Evolutionary conservation across 2,329 filamentous ascomycete species (phyloP), one percentile per base, ranked within the genome.

Genomic region (Epichloe gansuensis): DNA sequence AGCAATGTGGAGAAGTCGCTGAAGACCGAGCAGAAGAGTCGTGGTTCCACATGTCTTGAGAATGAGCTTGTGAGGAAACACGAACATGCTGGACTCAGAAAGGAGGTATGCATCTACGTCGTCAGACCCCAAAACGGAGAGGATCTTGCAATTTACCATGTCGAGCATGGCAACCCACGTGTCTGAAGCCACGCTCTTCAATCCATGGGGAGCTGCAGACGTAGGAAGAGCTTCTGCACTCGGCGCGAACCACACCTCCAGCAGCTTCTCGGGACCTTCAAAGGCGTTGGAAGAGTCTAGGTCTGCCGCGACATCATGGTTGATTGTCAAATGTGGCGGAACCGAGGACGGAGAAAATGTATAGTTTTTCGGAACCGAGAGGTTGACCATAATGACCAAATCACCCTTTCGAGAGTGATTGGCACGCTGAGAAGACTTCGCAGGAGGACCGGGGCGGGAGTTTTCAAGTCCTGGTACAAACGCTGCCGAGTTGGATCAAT

Each of bases 71-170:
- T 98, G 93, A n/a, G 90, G 89, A 70, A 95, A 98, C 61, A 98
- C 89, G 67, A 98, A 98, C 90, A 98, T 95, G 85, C 93, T 97
- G 41, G 93, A 97, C 73, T 98, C 93, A 57, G 93, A 98, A 52
- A 98, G 78, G 6, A 98, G 81, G 66, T 98, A 98, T 58, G 93
- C 91, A 65, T 98, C 93, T 61, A 97, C 86, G 65, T 91, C 84
- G 57, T 95, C 89, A 25, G 91, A 95, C 66, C 91, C 84, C 57
- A 98, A 81, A 56, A 95, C 85, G 4, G 93, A 98, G 52, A 98
- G 77, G 51, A 98, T 89, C 74, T 98, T 93, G 82, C 93, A 98
- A 68, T 96, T 95, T 71, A 98, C 93, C 64, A 96, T 78, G 66
- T 98, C 93, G 54, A 98, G 80, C 93, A 98, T 96, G 54, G 83